Base-by-base conservation (phyloP, 352 stramenopile genomes). In the Thalassiosira livingstoniorum region DNA sequence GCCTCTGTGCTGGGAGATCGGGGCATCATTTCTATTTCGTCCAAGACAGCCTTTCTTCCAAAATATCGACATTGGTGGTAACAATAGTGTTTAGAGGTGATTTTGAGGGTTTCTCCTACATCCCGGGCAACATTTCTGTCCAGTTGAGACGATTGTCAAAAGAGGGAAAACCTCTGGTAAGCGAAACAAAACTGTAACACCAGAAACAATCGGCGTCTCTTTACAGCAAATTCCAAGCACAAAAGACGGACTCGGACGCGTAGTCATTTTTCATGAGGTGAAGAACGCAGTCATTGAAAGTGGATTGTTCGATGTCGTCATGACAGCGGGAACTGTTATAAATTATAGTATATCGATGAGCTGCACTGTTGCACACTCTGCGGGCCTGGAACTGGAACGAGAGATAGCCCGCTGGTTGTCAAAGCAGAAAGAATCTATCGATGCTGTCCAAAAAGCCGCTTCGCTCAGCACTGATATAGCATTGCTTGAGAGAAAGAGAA, bases 301-400 rank as follows among this genome's bases (percentile, higher is more conserved):
- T 34, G 51, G 65, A 31, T 61, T 74, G 13, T 43, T 55, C 29
- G 65, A 63, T 27, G 34, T 74, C 43, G 34, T 11, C 35, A 25
- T 74, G 11, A 53, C 7, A 18, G 65, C 51, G 15, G 34, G 55
- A 73, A 27, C 43, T 27, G 5, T 37, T 39, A n/a, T 31, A 34
- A 55, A n/a, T 7, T 74, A 64, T 18, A 74, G 65, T 25, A 74
- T 74, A 45, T 15, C 35, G 27, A n/a, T 55, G 11, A 27, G 29
- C 21, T 47, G 21, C 0, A 29, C 2, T n/a, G 53, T 65, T 54
- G 65, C 65, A 31, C 23, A 34, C n/a, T 2, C 21, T 21, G 21
- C 29, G 3, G 27, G 34, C 1, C 7, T 13, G n/a, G 65, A 53
- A 29, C 10, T 64, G n/a, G 64, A 64, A 54, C 11, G 43, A 39